A percentile compares a stretch with the other conserved stretches of the same genome.
Evolutionary conservation across 2,329 filamentous ascomycete genomes (phyloP).

Genomic region (Akanthomyces lecanii): DNA sequence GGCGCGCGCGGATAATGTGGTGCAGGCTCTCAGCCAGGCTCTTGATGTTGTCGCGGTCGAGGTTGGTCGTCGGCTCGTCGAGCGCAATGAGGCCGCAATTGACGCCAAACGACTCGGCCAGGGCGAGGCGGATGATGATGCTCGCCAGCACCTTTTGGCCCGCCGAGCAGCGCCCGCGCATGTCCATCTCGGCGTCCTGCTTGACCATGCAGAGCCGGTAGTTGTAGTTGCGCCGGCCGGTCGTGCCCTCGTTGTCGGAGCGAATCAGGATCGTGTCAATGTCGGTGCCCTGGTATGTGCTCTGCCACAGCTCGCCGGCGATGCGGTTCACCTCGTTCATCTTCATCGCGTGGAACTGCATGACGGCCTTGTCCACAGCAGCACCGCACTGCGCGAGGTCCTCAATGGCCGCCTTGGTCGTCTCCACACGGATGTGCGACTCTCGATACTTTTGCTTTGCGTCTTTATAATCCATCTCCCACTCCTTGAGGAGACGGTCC

Average conservation of each 20-base stretch:
- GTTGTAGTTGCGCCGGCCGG: constrained; percentile 82
- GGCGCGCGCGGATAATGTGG: constrained; percentile 77
- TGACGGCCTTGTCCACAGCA: constrained; percentile 92
- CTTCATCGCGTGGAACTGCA: constrained; percentile 93
- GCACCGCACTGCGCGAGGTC: constrained; percentile 78
- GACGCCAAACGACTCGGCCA: constrained; percentile 93
- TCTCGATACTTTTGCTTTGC: constrained; percentile 78
- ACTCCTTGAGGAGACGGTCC: constrained; percentile 67
- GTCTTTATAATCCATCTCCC: constrained; percentile 80
- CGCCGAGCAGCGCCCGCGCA: constrained; percentile 94
- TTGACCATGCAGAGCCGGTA: constrained; percentile 98
- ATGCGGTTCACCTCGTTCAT: constrained; percentile 98
- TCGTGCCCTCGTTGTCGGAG: constrained; percentile 74
- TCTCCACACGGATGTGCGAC: constrained; percentile 82
- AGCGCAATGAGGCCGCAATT: constrained; percentile 95
- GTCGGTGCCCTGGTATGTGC: constrained; percentile 94
- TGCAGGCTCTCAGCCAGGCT: constrained; percentile 81
- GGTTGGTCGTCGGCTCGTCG: constrained; percentile 95
- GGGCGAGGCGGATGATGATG: constrained; percentile 94
- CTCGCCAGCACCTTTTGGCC: constrained; percentile 94
- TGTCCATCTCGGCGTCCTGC: constrained; percentile 96
- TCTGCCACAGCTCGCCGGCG: constrained; percentile 93
- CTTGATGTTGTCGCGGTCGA: constrained; percentile 91
- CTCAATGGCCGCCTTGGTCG: constrained; percentile 87
- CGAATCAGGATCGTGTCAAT: constrained; percentile 95